These are phyloP conservation scores for Fibroporia radiculosa DNA, from an alignment of 768 basidiomycete species.

Conservation along the genomic window DNA sequence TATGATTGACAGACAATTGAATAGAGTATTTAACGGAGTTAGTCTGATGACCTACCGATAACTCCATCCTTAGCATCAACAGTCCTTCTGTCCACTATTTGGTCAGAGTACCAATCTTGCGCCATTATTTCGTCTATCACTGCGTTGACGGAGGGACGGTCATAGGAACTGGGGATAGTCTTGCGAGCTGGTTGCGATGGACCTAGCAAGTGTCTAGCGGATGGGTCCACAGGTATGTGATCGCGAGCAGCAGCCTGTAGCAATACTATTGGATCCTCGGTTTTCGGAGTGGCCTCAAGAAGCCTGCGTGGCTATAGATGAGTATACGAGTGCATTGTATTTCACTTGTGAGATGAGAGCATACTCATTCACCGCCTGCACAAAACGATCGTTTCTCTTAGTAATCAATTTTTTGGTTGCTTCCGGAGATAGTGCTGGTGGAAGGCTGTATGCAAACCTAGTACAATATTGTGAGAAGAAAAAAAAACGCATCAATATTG, in stretches of 20 bases:
- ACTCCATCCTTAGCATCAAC: slow-evolving; percentile 45
- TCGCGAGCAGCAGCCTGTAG: slow-evolving; percentile 61
- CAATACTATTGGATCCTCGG: slow-evolving; percentile 55
- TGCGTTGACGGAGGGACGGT: slow-evolving; percentile 49
- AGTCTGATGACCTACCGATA: slow-evolving; percentile 31
- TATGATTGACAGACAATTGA: slow-evolving; percentile 15
- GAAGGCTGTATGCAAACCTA: slow-evolving; percentile 22
- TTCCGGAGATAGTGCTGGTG: slow-evolving; percentile 42
- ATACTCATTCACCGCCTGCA: slow-evolving; percentile 62
- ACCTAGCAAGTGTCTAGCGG: slow-evolving; percentile 1
- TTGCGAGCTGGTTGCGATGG: slow-evolving; percentile 8
- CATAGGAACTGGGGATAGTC: slow-evolving; percentile 32
- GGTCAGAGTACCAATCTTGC: slow-evolving; percentile 61
- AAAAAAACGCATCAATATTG: slow-evolving; percentile 18
- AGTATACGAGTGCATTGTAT: not conserved
- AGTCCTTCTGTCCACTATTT: slow-evolving; percentile 54
- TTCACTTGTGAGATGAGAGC: not conserved
- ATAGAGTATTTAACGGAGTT: not conserved
- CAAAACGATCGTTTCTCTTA: slow-evolving; percentile 58
- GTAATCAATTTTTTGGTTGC: slow-evolving; percentile 66
- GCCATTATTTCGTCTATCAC: slow-evolving; percentile 51
- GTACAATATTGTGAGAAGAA: slow-evolving; percentile 23
- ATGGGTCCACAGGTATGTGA: slow-evolving; percentile 64
- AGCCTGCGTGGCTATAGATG: slow-evolving; percentile 48
- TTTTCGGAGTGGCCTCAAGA: slow-evolving; percentile 39